A percentile compares a stretch with the other conserved stretches of the same genome.
These are phyloP conservation scores for Eucalyptus regnans DNA, from an alignment of 345 rosid species.

Conservation along the genomic window DNA sequence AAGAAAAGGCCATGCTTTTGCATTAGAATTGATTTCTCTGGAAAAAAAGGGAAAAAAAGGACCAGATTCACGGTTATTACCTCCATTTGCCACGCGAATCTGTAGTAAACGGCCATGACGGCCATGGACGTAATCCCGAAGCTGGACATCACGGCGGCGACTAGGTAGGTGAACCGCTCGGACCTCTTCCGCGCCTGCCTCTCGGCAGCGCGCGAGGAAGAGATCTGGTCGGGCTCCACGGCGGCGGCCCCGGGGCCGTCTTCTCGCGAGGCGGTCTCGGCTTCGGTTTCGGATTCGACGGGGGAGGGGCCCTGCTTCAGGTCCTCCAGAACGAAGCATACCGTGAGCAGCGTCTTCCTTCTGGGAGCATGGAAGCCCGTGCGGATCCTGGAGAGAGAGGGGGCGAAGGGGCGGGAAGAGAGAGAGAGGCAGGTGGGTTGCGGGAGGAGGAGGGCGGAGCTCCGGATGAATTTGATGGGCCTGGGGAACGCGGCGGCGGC, in stretches of 20 bases:
- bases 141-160: conserved; percentile 87
- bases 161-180: conserved; percentile 68
- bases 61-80: conserved; percentile 3
- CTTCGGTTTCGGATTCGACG: not conserved
- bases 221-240: conserved; percentile 6
- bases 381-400: not conserved
- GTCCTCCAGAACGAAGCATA: conserved; percentile 59
- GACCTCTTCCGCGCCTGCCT: conserved; percentile 53
- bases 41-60: too few species aligned
- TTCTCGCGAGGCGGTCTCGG: not conserved
- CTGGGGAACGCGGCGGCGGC: conserved; percentile 31
- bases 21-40: not conserved
- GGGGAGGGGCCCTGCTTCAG: conserved; percentile 19
- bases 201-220: conserved; percentile 27
- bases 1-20: not conserved
- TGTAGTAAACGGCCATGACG: conserved; percentile 68
- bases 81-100: conserved; percentile 92
- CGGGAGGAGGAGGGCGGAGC: conserved; percentile 9
- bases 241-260: not conserved
- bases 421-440: conserved; percentile 8
- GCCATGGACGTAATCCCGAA: conserved; percentile 82
- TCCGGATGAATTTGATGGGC: conserved; percentile 14
- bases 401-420: not conserved
- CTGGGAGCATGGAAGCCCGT: not conserved
- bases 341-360: conserved; percentile 21